Base-by-base conservation (phyloP, 2,329 filamentous ascomycete genomes). In the Epicoccum nigrum region DNA sequence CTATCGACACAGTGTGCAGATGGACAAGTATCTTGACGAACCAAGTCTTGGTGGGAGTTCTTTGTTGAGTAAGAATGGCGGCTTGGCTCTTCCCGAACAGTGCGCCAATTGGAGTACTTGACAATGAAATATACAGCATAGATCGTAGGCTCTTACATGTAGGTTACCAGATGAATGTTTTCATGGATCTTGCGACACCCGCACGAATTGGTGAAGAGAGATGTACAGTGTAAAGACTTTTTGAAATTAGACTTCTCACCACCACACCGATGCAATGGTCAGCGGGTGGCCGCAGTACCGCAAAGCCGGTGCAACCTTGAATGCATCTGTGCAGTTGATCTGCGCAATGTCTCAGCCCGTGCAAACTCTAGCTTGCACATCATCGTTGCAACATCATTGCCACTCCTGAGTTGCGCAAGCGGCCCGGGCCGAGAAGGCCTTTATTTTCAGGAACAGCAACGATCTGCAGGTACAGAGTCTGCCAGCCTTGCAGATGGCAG, bases 381-480 rank as follows among this genome's bases (percentile, higher is more conserved):
- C 28, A 42, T 16, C 7, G 21, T 25, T 15, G 23, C 25, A 31
- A 9, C 28, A 42, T 16, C 7, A 21, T 25, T 15, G 23, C 25
- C 21, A 9, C 33, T 25, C 20, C 27, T 28, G 13, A 38, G 9
- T 27, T 33, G 21, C 27, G 19, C 21, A 30, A 3, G 20, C 46
- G 46, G 46, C n/a, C 33, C 46, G 46, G 23, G 33, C 46, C 46
- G 39, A 44, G 11, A 25, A 32, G 25, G 9, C 23, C 16, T 17
- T 17, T 38, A 27, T 12, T 4, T 12, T 32, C 46, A 38, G 21
- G 32, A 44, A 32, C 39, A 44, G 46, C 33, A 50, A 50, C 16
- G 46, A 50, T 50, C 39, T 38, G 11, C 46, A 43, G 39, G 39
- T 19, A 49, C 46, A 17, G 6, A 4, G 3, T 15, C n/a, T 42